Base-by-base conservation (phyloP, 148 eudicot genomes). In the Nepenthes mirabilis region DNA sequence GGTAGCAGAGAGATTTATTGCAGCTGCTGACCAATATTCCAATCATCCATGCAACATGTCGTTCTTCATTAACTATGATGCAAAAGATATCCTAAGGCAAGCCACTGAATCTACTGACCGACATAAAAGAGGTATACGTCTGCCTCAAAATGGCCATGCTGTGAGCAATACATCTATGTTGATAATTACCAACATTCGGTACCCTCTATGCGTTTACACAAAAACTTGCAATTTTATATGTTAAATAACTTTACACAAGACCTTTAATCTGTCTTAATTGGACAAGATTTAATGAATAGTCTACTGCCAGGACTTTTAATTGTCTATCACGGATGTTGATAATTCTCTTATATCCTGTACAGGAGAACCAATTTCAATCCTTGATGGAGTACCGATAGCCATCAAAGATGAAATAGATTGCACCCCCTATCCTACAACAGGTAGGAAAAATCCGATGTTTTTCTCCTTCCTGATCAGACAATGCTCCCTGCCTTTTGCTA, bases 371-470 rank as follows among this genome's bases (percentile, higher is more conserved):
- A 78, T 88, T 55, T 93, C 99, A 45, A 74, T 76, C 54, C 80
- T 93, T 12, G 99, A 93, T 76, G 99, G 96, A 70, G 89, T 93
- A 36, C 96, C 89, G 36, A 64, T 93, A 66, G 99, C 95, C 36
- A 64, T 93, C 55, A 93, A 93, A 76, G 99, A 93, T 66, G 99
- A 93, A 74, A 88, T 93, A 51, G 99, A 93, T 70, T 93, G 99
- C 69, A 72, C 65, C 36, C 99, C 99, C 50, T 93, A 93, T 76
- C 95, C 99, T 67, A 93, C 99, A 10, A 93, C 99, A 64, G 96
- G 99, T 88, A 65, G 62, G 10, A 36, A 12, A 13, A 6, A 14
- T 5, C 14, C 33, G 1, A 14, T 37, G 14, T 37, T 10, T 40
- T 43, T 33, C 13, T n/a, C 56, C 43, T 35, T 51, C 45, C 23